Evolutionary conservation across 208 protist species (phyloP).

Genomic region (Herpetomonas samuelpessoai): DNA sequence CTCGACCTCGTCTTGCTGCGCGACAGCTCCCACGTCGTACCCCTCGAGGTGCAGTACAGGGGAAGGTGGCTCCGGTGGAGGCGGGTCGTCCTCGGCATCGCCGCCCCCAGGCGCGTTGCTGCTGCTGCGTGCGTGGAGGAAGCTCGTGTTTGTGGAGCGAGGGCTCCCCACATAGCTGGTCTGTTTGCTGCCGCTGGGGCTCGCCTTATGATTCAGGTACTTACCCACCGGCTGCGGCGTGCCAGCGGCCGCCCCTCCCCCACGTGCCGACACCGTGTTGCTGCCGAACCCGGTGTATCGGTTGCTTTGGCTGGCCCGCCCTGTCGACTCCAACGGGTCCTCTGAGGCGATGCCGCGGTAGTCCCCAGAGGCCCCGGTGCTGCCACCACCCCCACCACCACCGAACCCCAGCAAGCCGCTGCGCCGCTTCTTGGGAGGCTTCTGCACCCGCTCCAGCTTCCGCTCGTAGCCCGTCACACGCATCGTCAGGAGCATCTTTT

Average conservation of each 20-base stretch:
- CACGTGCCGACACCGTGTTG: neutral
- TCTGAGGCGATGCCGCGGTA: neutral
- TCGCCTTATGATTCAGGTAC: neutral
- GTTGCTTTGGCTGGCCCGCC: neutral
- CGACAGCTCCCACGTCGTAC: conserved; percentile 19
- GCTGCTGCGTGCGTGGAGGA: conserved; percentile 1
- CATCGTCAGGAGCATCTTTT: conserved; percentile 29
- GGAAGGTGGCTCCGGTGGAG: conserved; percentile 22
- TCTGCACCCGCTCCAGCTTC: conserved; percentile 5
- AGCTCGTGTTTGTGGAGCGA: too few relatives aligned
- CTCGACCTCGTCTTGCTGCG: conserved; percentile 36
- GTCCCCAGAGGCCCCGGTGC: conserved; percentile 4
- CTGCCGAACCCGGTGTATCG: neutral
- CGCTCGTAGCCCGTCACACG: conserved; percentile 32
- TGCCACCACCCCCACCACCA: conserved; percentile 6
- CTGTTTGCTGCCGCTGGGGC: neutral
- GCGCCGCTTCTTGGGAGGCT: neutral
- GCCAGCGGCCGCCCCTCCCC: neutral
- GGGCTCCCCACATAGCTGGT: neutral
- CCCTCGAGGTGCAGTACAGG: conserved; percentile 26
- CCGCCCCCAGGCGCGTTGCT: conserved; percentile 8
- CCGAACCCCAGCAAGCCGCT: conserved; percentile 3
- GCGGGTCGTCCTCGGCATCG: conserved; percentile 13
- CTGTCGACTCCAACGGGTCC: neutral
- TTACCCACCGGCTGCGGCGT: neutral